These are phyloP conservation scores for Colletotrichum lentis DNA, from an alignment of 2,329 filamentous ascomycete genomes.

Conservation along the genomic window DNA sequence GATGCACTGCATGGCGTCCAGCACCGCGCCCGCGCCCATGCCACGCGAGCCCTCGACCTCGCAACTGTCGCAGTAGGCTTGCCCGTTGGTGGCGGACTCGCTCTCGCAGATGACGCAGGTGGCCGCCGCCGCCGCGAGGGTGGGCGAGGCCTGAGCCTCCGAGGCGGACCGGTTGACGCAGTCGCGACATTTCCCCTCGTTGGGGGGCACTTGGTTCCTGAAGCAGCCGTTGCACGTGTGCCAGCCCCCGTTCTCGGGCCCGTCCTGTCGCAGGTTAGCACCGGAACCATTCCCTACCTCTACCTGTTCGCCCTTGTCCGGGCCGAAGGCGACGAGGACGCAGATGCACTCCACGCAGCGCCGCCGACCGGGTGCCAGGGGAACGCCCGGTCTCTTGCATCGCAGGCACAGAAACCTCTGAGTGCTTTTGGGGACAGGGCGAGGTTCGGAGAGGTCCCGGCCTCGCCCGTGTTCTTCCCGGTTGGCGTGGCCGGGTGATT, in stretches of 20 bases:
- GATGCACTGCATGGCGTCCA: not conserved
- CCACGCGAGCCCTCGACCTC: not conserved
- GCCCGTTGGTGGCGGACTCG: not conserved
- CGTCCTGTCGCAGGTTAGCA: not conserved
- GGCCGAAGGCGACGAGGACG: conserved; percentile 8
- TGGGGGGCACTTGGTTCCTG: not conserved
- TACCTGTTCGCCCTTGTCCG: not conserved
- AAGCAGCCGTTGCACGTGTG: not conserved
- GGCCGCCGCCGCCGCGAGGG: not conserved
- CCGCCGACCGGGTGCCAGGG: conserved; percentile 7
- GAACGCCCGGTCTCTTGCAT: not conserved
- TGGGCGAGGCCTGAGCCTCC: not conserved
- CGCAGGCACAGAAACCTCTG: not conserved
- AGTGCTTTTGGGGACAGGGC: not conserved
- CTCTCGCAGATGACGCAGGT: conserved; percentile 22
- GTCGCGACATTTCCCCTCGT: not conserved
- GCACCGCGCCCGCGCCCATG: not conserved
- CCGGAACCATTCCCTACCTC: not conserved
- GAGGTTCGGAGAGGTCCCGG: not conserved
- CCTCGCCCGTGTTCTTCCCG: not conserved
- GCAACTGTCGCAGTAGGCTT: not conserved
- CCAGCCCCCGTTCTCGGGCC: not conserved
- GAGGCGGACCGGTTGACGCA: not conserved
- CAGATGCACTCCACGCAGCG: conserved; percentile 16
- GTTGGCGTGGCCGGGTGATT: not conserved